Conservation (phyloP, 768 basidiomycete genomes). For the Tubosaeta sp. region DNA sequence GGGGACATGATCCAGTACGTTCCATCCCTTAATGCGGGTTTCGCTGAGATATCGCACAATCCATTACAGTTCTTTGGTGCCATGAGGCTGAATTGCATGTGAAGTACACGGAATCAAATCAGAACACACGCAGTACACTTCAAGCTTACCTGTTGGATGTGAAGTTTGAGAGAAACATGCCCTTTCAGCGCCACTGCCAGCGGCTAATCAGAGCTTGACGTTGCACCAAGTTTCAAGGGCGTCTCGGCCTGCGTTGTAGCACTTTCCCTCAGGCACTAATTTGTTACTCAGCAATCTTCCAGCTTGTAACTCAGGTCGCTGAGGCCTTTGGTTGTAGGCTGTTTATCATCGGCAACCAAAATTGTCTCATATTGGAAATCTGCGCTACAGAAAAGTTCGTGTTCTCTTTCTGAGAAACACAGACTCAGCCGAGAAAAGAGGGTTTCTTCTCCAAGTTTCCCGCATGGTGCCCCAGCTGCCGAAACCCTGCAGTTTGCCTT, state of each 20-base stretch:
- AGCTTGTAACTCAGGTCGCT: not conserved
- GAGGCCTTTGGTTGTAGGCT: not conserved
- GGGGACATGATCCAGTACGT: not conserved
- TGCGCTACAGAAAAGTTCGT: not conserved
- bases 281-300: not conserved
- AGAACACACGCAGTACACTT: not conserved
- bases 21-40: not conserved
- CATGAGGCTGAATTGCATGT: not conserved
- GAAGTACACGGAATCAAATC: not conserved
- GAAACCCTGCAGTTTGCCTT: conserved; percentile 4
- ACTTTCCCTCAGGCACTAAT: not conserved
- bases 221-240: conserved; percentile 5
- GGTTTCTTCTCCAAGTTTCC: not conserved
- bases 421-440: not conserved
- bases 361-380: not conserved
- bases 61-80: not conserved
- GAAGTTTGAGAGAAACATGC: not conserved
- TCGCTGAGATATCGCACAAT: not conserved
- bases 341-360: not conserved
- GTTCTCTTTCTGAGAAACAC: not conserved
- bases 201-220: conserved; percentile 5
- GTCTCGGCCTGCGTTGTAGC: not conserved
- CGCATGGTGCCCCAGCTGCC: not conserved
- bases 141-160: not conserved
- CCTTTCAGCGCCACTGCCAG: conserved; percentile 7